These are phyloP conservation scores for Lipomyces yamanashiensis DNA, from an alignment of 805 yeast species.

Conservation along the genomic window DNA sequence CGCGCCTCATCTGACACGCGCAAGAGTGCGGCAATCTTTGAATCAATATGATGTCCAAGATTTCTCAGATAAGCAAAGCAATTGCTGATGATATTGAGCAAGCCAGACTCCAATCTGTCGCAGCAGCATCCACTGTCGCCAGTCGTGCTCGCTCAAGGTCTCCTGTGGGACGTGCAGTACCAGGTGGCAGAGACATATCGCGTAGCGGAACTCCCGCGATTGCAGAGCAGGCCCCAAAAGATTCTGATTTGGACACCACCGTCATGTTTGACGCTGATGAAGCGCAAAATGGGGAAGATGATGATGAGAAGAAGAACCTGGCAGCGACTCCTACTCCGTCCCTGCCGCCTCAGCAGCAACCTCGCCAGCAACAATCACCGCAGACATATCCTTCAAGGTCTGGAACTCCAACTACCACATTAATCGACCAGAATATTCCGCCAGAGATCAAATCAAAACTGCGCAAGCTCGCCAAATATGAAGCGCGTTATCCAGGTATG, in stretches of 20 bases:
- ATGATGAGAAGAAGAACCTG: neutral
- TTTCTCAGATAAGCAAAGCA: constrained; percentile 67
- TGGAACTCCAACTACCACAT: constrained; percentile 1
- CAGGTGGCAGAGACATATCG: constrained; percentile 42
- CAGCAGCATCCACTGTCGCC: constrained; percentile 34
- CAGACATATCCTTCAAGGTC: constrained; percentile 7
- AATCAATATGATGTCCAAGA: constrained; percentile 55
- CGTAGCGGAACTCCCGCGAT: constrained; percentile 37
- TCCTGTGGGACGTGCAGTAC: constrained; percentile 46
- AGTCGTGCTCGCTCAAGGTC: constrained; percentile 51
- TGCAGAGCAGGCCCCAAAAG: neutral
- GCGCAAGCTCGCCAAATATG: constrained; percentile 81
- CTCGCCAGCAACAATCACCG: constrained; percentile 1
- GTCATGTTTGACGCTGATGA: constrained; percentile 17
- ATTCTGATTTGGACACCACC: neutral
- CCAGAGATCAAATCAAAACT: constrained; percentile 51
- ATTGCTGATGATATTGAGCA: constrained; percentile 63
- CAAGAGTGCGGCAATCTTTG: neutral
- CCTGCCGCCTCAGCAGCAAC: constrained; percentile 1
- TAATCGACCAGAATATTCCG: constrained; percentile 1
- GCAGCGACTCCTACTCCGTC: neutral
- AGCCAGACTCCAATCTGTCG: constrained; percentile 41
- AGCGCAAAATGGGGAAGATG: constrained; percentile 9
- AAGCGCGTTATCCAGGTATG: constrained; percentile 79
- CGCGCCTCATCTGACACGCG: neutral